phyloP scores from a whole-genome alignment of 305 asterid genomes.

The Plantago lanceolata region DNA sequence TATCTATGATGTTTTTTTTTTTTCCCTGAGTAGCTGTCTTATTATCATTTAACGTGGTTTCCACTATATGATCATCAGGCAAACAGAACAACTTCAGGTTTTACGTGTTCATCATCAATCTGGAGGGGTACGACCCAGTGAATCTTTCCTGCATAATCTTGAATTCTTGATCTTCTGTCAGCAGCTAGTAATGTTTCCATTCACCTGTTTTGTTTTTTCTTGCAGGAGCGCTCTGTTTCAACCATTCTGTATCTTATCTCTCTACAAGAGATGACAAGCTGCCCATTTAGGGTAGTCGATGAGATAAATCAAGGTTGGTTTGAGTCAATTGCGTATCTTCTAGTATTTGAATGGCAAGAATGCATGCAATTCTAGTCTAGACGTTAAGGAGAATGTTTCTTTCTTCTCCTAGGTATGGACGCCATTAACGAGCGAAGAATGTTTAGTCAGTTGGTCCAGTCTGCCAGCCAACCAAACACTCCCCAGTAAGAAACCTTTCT shows the following conservation, averaged over 20 bases:
- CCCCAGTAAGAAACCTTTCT: conserved; percentile 63
- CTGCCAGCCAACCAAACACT: conserved; percentile 91
- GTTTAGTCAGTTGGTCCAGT: conserved; percentile 96
- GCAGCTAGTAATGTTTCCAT: conserved; percentile 26
- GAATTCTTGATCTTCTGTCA: conserved; percentile 20
- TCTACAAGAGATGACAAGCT: conserved; percentile 91
- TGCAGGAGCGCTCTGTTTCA: conserved; percentile 94
- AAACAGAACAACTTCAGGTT: conserved; percentile 93
- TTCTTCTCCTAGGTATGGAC: conserved; percentile 67
- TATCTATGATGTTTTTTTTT: neutral
- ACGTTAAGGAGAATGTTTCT: conserved; percentile 11
- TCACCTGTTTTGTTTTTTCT: conserved; percentile 11
- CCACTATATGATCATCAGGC: conserved; percentile 46
- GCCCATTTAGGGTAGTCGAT: conserved; percentile 99
- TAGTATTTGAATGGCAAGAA: conserved; percentile 6
- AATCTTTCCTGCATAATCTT: conserved; percentile 21
- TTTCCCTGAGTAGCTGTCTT: neutral
- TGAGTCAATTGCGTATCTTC: conserved; percentile 7
- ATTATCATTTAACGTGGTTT: neutral
- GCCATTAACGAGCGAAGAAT: conserved; percentile 95
- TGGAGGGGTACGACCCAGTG: conserved; percentile 77
- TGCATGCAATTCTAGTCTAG: neutral
- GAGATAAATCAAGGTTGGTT: conserved; percentile 95
- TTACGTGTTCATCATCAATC: conserved; percentile 97
- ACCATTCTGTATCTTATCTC: conserved; percentile 96